Evolutionary conservation across 129 eudicot species (phyloP).

Genomic region (Chrysanthemum lavandulifolium): DNA sequence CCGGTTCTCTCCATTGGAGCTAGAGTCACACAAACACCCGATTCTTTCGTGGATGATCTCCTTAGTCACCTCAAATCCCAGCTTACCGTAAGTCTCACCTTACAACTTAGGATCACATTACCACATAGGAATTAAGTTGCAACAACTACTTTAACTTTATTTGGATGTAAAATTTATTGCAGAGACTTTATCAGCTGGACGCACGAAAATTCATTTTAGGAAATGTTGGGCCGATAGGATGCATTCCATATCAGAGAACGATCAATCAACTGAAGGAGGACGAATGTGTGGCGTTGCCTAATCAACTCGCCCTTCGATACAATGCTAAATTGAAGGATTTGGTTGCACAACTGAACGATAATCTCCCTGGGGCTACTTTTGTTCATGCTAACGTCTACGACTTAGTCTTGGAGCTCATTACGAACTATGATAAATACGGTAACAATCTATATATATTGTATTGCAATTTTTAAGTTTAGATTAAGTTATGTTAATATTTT

Average conservation of each 20-base stretch:
- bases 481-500: not conserved
- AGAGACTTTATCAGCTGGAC: conserved; percentile 87
- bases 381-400: conserved; percentile 88
- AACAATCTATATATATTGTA: not conserved
- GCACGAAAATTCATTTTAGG: conserved; percentile 86
- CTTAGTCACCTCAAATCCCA: conserved; percentile 61
- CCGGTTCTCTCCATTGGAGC: conserved; percentile 83
- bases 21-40: conserved; percentile 72
- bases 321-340: conserved; percentile 72
- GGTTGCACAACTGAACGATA: conserved; percentile 55
- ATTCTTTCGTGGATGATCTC: conserved; percentile 66
- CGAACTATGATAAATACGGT: conserved; percentile 83
- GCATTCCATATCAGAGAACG: conserved; percentile 96
- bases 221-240: conserved; percentile 93
- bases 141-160: not conserved
- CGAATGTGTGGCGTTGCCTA: conserved; percentile 83
- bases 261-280: conserved; percentile 64
- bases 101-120: not conserved
- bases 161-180: conserved; percentile 14
- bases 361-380: conserved; percentile 81
- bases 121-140: not conserved
- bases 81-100: conserved; percentile 53
- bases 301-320: conserved; percentile 73
- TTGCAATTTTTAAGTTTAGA: not conserved
- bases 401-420: conserved; percentile 90